These are phyloP conservation scores for Rhodotorula babjevae DNA, from an alignment of 768 basidiomycete genomes.

Conservation along the genomic window DNA sequence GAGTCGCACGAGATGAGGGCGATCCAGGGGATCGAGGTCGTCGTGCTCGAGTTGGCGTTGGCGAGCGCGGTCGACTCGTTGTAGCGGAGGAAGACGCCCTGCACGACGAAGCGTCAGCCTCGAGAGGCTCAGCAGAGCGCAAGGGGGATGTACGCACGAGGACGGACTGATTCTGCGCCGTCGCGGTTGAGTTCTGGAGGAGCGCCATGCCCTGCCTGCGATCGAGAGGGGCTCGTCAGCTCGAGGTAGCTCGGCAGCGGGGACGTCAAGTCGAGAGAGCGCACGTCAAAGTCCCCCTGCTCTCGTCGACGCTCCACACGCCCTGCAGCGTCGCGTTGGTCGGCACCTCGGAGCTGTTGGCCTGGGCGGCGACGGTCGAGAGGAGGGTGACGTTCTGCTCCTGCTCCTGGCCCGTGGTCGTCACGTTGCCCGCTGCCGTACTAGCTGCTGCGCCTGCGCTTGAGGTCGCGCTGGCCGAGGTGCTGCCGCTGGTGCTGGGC, in stretches of 20 bases:
- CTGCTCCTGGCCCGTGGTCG: too few relatives aligned
- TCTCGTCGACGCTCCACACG: slow-evolving; percentile 10
- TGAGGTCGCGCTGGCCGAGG: background rate
- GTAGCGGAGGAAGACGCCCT: slow-evolving; percentile 28
- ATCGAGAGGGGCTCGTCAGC: too few relatives aligned
- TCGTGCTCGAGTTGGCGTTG: background rate
- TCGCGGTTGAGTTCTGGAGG: slow-evolving; percentile 20
- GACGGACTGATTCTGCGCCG: background rate
- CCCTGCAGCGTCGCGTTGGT: slow-evolving; percentile 13
- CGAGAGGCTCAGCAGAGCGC: too few relatives aligned
- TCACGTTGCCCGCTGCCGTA: background rate
- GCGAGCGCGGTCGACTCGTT: slow-evolving; percentile 11
- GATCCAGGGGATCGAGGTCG: slow-evolving; percentile 16
- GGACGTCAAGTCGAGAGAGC: too few relatives aligned
- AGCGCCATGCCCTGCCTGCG: slow-evolving; percentile 28
- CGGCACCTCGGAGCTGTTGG: background rate
- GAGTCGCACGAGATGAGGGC: slow-evolving; percentile 30
- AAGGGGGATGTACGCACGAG: background rate
- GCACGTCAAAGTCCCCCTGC: slow-evolving; percentile 14
- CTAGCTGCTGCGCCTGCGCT: background rate
- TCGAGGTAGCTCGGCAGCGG: too few relatives aligned
- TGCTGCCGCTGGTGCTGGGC: background rate
- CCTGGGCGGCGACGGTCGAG: background rate
- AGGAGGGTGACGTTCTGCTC: background rate
- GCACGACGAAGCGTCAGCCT: background rate